A percentile compares a stretch with the other conserved stretches of the same genome.
phyloP scores from a whole-genome alignment of 2,329 filamentous ascomycete species.

The Cadophora luteo-olivacea region DNA sequence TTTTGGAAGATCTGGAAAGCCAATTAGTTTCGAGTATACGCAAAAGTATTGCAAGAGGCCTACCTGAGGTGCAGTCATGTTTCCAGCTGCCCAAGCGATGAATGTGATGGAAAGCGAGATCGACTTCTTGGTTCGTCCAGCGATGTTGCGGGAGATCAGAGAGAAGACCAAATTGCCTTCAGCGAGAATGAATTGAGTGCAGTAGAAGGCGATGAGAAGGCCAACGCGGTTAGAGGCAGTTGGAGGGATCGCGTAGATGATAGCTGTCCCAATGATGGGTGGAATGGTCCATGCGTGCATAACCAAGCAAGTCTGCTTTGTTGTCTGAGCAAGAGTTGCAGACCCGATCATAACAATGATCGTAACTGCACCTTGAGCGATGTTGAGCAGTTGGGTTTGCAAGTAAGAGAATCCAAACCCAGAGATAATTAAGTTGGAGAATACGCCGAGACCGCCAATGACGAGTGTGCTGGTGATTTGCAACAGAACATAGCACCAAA shows the following conservation, averaged over 20 bases:
- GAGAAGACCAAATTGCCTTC: constrained; percentile 63
- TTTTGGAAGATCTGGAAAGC: constrained; percentile 32
- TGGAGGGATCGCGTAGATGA: constrained; percentile 38
- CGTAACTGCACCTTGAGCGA: constrained; percentile 41
- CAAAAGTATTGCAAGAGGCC: no score
- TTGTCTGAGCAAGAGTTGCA: constrained; percentile 35
- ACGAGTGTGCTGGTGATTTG: constrained; percentile 41
- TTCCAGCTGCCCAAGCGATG: constrained; percentile 62
- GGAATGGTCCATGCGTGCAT: constrained; percentile 37
- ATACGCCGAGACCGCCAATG: constrained; percentile 47
- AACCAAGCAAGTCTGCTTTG: constrained; percentile 35
- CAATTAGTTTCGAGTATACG: no score
- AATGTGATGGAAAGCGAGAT: constrained; percentile 63
- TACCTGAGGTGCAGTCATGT: constrained; percentile 56
- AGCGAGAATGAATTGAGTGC: constrained; percentile 40
- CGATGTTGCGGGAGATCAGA: constrained; percentile 61
- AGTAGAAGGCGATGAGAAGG: constrained; percentile 42
- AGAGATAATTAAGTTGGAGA: constrained; percentile 45
- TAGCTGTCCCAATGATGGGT: constrained; percentile 37
- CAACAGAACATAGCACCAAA: constrained; percentile 35
- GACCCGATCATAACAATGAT: constrained; percentile 40
- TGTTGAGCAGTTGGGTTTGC: constrained; percentile 43
- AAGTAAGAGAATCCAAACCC: constrained; percentile 41
- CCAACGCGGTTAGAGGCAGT: constrained; percentile 33
- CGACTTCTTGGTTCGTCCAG: constrained; percentile 66